These are phyloP conservation scores for Auriculariales sp. DNA, from an alignment of 768 basidiomycete genomes.

Conservation along the genomic window DNA sequence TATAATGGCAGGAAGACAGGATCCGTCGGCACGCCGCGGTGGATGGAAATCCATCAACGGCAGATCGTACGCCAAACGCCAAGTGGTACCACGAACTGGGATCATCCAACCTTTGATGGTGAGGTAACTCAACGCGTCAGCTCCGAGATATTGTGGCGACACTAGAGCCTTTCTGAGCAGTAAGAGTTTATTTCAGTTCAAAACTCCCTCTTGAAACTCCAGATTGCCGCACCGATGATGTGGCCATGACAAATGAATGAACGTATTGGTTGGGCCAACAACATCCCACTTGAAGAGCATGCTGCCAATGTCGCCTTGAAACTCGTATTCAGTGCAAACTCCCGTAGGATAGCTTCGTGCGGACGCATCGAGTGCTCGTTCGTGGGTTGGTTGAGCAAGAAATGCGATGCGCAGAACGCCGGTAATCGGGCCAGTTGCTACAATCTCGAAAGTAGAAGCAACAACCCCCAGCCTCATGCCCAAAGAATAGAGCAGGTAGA, in stretches of 20 bases:
- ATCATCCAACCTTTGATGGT: conserved; percentile 22
- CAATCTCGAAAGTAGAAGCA: conserved; percentile 13
- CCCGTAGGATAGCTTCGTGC: conserved; percentile 16
- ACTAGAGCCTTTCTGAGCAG: not conserved
- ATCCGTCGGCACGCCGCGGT: conserved; percentile 18
- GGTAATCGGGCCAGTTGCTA: conserved; percentile 11
- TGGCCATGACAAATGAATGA: conserved; percentile 21
- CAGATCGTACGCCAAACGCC: conserved; percentile 17
- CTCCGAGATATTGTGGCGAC: conserved; percentile 13
- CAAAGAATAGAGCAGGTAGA: conserved; percentile 20
- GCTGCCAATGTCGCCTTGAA: conserved; percentile 15
- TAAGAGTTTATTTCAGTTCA: too few relatives aligned
- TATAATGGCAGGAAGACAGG: conserved; percentile 16
- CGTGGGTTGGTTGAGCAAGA: conserved; percentile 10
- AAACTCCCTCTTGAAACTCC: not conserved
- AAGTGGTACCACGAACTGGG: conserved; percentile 17
- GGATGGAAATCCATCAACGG: conserved; percentile 21
- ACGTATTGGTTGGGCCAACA: conserved; percentile 12
- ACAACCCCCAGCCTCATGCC: conserved; percentile 16
- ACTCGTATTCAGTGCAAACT: conserved; percentile 16
- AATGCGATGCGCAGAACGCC: conserved; percentile 18
- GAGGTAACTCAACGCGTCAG: conserved; percentile 16
- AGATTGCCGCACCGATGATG: conserved; percentile 19
- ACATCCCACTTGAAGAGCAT: conserved; percentile 20
- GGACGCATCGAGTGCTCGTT: conserved; percentile 16